Evolutionary conservation across 1,284 basidiomycete genomes (phyloP), one percentile per base, ranked within the genome.

Genomic region (Sanghuangporus sanghuang): DNA sequence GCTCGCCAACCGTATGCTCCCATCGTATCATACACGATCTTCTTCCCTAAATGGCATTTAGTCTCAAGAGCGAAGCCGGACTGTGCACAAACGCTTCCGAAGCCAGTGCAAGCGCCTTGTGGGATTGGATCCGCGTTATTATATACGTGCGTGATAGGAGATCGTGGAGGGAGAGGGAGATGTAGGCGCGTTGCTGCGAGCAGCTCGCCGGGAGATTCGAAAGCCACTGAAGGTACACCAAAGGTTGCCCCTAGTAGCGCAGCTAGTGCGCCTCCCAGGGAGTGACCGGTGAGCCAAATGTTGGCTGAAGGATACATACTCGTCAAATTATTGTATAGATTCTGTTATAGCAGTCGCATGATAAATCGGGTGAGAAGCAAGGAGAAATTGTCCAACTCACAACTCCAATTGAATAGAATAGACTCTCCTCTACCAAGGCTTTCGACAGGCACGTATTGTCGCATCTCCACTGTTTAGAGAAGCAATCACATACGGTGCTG

Each of bases 201-300:
- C 12, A 87, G 83, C 71, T 99, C 97, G 16, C 94, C 96, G 0
- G 95, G 96, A 11, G 94, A 84, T 76, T 98, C 95, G 72, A 96
- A 98, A 0, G 96, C 88, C 49, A 99, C 89, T 1, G 88, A 90
- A 0, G 96, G 97, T 2, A 94, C 81, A n/a, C 96, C 97, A 71
- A 96, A 98, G 0, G 96, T 96, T 1, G 91, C 84, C 0, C 93
- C 95, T 4, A 99, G 82, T 46, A 99, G 83, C 12, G 92, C 87
- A 5, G 95, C 90, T 9, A 98, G 78, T 0, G 91, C 87, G 1
- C 96, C 96, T 27, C 96, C 97, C 6, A 99, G 80, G 18, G 88
- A 90, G 69, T 92, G 91, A 0, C 96, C 96, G 11, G 90, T 87
- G 6, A 99, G 83, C 96, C 96, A 99, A 65, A 99, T 86, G 68